phyloP scores from a whole-genome alignment of 257 asterid species.

The Fraxinus americana region DNA sequence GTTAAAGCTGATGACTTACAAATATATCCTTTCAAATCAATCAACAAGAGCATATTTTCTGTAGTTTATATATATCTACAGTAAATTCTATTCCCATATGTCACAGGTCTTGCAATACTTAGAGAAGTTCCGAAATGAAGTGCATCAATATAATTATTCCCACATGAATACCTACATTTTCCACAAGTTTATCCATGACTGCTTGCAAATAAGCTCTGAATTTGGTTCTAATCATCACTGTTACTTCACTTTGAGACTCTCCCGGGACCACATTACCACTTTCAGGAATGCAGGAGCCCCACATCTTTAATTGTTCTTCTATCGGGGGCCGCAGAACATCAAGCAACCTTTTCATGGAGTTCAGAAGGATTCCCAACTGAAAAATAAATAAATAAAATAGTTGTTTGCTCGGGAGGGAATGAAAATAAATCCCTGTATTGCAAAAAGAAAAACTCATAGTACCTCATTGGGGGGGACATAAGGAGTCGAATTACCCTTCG shows the following conservation, averaged over 20 bases:
- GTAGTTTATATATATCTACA: neutral
- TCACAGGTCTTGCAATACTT: neutral
- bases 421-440: neutral
- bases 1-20: too few species aligned
- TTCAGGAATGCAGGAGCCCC: slow-evolving; percentile 88
- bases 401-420: neutral
- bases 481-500: slow-evolving; percentile 61
- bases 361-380: slow-evolving; percentile 83
- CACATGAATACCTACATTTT: slow-evolving; percentile 61
- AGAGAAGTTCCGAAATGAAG: neutral
- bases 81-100: neutral
- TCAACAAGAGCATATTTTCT: neutral
- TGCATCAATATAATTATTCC: neutral
- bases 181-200: slow-evolving; percentile 73
- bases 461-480: slow-evolving; percentile 68
- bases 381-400: slow-evolving; percentile 9
- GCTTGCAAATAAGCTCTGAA: slow-evolving; percentile 84
- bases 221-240: slow-evolving; percentile 83
- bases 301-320: slow-evolving; percentile 65
- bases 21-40: neutral
- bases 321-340: slow-evolving; percentile 71
- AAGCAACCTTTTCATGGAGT: slow-evolving; percentile 87
- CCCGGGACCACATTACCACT: slow-evolving; percentile 62
- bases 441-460: slow-evolving; percentile 3
- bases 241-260: slow-evolving; percentile 83